Base-by-base conservation (phyloP, 2,329 filamentous ascomycete genomes). In the Colletotrichum agaves region DNA sequence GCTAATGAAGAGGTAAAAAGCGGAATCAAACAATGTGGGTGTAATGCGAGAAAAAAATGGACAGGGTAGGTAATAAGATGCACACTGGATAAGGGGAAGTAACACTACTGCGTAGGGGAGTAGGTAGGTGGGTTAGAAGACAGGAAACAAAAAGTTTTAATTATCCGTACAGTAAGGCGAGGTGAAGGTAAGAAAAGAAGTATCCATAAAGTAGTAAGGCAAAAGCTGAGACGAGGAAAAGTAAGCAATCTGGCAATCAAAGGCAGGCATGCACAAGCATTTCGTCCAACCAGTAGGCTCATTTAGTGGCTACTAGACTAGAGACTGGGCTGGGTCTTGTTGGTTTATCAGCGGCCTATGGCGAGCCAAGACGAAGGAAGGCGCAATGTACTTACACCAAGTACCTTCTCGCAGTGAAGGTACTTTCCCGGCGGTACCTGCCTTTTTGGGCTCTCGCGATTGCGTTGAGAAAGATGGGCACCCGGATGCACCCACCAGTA, bases 241-340 rank as follows among this genome's bases (percentile, higher is more conserved):
- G 35, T 37, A 37, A 37, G 11, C 35, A 37, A 15, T 15, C 35
- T 23, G n/a, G 47, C 47, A 50, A 15, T 23, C 6, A 33, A 23
- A 50, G 23, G n/a, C 47, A 50, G 15, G 31, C 27, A 50, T 33
- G 47, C 23, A 31, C 23, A 50, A 50, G 47, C 27, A 47, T 50
- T 33, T 23, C 17, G 23, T 15, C 5, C 47, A 33, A 17, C 21
- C 47, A 53, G 50, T 53, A 53, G 50, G 35, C 63, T 67, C 59
- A 67, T 63, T 67, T 63, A 50, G 63, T 63, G 59, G 63, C 63
- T 65, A 46, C 49, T 37, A 17, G 27, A 33, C 37, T 60, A 58
- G 23, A 41, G 35, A 49, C 52, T 56, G 21, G 43, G 35, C 35
- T 52, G 44, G 37, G 46, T 19, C 11, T 17, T 10, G 21, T 56